Conservation (phyloP, 768 basidiomycete species). For the Tricholoma flavovirens region DNA sequence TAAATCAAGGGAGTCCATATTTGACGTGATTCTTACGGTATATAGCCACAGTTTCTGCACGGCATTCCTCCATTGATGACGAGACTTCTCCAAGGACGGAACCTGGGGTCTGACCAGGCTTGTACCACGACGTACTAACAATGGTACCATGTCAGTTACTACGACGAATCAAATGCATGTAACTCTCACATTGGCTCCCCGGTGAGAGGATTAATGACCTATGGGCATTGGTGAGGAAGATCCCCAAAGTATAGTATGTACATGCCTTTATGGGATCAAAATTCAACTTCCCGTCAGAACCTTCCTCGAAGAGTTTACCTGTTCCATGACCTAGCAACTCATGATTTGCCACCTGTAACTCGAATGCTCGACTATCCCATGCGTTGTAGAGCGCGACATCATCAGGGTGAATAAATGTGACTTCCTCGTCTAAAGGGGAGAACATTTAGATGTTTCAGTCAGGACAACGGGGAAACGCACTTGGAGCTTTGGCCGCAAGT, state of each 20-base stretch:
- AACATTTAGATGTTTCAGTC: not conserved
- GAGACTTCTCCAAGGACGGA: slow-evolving; percentile 83
- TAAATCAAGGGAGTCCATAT: not conserved
- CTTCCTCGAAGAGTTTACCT: slow-evolving; percentile 78
- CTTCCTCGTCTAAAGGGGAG: slow-evolving; percentile 51
- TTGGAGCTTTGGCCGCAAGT: slow-evolving; percentile 80
- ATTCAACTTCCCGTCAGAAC: slow-evolving; percentile 70
- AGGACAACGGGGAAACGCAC: slow-evolving; percentile 31
- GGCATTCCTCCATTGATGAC: slow-evolving; percentile 89
- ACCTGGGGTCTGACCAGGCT: slow-evolving; percentile 77
- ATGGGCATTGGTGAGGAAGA: not conserved
- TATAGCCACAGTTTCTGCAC: slow-evolving; percentile 84
- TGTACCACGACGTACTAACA: slow-evolving; percentile 76
- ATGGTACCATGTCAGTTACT: not conserved
- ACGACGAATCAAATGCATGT: not conserved
- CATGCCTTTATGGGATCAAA: slow-evolving; percentile 65
- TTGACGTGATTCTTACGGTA: slow-evolving; percentile 47
- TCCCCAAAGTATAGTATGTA: not conserved
- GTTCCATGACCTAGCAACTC: slow-evolving; percentile 84
- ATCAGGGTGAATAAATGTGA: slow-evolving; percentile 79
- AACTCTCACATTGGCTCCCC: slow-evolving; percentile 60
- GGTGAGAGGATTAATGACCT: slow-evolving; percentile 81
- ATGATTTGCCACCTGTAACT: slow-evolving; percentile 88
- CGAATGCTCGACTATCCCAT: slow-evolving; percentile 77
- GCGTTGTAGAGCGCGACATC: slow-evolving; percentile 69